Evolutionary conservation across 345 rosid genomes (phyloP), one percentile per base, ranked within the genome.

Genomic region (Eutrema heterophyllum): DNA sequence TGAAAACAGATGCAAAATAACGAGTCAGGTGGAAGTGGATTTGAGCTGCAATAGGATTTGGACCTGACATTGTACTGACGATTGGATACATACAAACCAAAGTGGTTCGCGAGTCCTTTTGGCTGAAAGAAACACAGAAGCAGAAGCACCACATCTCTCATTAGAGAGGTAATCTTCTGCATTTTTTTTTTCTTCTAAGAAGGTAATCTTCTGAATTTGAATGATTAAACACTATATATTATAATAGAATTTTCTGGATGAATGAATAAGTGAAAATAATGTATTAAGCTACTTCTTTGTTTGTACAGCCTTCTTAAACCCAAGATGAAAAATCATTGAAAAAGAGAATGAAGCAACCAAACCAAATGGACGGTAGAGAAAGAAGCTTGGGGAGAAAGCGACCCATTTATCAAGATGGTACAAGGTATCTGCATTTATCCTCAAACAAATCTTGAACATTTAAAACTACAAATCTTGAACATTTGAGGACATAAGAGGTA

Each of bases 351-450:
- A 13, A 43, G 15, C 7, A 14, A 41, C 45, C 45, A 41, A 41
- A 41, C n/a, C n/a, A 41, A 41, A 13, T 43, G 46, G 46, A 43
- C 0, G 1, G 46, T 5, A 43, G 46, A 13, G 15, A 43, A 14
- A 43, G 46, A 13, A 43, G 46, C 46, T 43, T 43, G 15, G 46
- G 7, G 15, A 5, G 46, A 43, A 43, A 7, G 5, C 46, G 0
- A 43, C 15, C n/a, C n/a, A n/a, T n/a, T n/a, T n/a, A n/a, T n/a
- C n/a, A n/a, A n/a, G 98, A 90, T 53, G 98, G 98, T 76, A 91
- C 98, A 72, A 91, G 97, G 67, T 93, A 93, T 80, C 98, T 91
- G 83, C 56, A 80, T 29, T n/a, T 5, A 62, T 35, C 41, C 15
- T 14, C 29, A 53, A 32, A 21, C 51, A 16, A 15, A 5, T 7